phyloP scores from a whole-genome alignment of 2,329 filamentous ascomycete species.

The Colletotrichum neosansevieriae region DNA sequence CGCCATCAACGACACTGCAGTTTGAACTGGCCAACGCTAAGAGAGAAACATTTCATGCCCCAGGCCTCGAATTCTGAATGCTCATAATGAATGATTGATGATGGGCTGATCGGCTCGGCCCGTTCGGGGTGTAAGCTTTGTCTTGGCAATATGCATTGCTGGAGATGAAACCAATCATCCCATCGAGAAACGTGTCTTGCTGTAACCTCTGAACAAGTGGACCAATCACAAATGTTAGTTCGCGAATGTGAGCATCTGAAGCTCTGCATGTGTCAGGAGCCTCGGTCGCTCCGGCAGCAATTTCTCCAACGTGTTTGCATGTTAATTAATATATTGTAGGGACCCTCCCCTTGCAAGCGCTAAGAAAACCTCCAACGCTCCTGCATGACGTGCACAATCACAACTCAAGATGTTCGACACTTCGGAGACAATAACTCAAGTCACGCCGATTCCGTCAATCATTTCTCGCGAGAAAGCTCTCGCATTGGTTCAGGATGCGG shows the following conservation, averaged over 20 bases:
- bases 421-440: background rate
- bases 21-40: background rate
- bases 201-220: background rate
- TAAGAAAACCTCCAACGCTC: accelerated
- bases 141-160: background rate
- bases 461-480: constrained; percentile 7
- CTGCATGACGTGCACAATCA: background rate
- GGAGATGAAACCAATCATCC: constrained; percentile 5
- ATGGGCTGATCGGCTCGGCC: background rate
- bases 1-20: no score
- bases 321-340: background rate
- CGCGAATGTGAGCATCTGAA: background rate
- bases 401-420: constrained; percentile 9
- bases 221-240: background rate
- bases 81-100: background rate
- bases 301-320: background rate
- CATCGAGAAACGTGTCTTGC: background rate
- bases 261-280: background rate
- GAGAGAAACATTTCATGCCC: accelerated
- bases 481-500: constrained; percentile 5
- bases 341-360: background rate
- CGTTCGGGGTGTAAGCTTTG: background rate
- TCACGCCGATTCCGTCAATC: constrained; percentile 10
- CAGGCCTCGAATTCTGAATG: background rate
- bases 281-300: background rate